Percentiles rank a stretch among this genome's conserved stretches.
Conservation (phyloP, 169 alveolate species). For the Fabrea salina region DNA sequence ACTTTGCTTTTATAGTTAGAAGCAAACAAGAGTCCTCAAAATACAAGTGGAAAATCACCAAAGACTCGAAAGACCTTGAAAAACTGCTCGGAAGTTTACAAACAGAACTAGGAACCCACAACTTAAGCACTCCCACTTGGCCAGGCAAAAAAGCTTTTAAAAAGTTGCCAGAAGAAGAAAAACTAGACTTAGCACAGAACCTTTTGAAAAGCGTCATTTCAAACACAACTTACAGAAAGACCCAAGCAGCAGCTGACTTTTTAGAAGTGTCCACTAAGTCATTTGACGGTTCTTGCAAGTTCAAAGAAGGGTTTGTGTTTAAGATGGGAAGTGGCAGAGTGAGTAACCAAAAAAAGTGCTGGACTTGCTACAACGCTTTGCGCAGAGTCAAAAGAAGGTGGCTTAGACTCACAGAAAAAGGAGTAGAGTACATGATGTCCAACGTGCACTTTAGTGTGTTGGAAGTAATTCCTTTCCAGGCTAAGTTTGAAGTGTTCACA, state of each 20-base stretch:
- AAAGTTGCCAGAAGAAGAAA: not conserved
- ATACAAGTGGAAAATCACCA: not conserved
- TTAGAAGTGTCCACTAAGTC: constrained; percentile 1
- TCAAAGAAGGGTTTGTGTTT: constrained; percentile 1
- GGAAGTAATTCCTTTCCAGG: not conserved
- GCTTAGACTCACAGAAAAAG: not conserved
- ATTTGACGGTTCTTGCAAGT: not conserved
- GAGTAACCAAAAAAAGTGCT: constrained; percentile 9
- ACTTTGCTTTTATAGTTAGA: too few species aligned
- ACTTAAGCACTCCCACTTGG: too few species aligned
- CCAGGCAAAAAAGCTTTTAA: not conserved
- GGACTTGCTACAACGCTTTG: not conserved
- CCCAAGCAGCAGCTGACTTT: not conserved
- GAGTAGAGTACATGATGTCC: not conserved
- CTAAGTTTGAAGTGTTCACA: not conserved
- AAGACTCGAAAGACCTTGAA: not conserved
- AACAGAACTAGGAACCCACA: not conserved
- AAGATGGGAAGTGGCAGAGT: not conserved
- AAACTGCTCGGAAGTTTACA: not conserved
- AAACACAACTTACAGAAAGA: not conserved
- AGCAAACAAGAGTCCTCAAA: too few species aligned
- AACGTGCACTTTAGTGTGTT: not conserved
- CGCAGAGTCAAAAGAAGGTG: not conserved
- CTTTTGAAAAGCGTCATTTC: not conserved
- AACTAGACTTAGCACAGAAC: not conserved